phyloP scores from a whole-genome alignment of 768 basidiomycete species.

The Amanita phalloides region DNA sequence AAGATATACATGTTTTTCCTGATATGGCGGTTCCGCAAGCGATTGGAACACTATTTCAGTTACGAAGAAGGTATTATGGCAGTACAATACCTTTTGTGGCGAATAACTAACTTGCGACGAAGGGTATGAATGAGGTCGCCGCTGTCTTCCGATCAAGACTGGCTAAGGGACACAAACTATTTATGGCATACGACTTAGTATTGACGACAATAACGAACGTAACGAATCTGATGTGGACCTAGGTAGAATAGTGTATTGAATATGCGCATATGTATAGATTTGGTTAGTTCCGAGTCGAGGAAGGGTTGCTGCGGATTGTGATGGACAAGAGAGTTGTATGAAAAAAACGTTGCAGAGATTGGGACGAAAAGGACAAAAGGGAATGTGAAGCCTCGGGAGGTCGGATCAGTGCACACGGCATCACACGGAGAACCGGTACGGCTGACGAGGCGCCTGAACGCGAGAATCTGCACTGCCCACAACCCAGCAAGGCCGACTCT shows the following conservation, averaged over 20 bases:
- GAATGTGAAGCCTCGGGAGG: constrained; percentile 21
- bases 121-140: constrained; percentile 35
- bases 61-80: constrained; percentile 42
- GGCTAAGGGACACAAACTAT: background rate
- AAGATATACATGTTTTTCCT: constrained; percentile 73
- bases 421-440: constrained; percentile 20
- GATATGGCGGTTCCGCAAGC: constrained; percentile 63
- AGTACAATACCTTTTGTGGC: constrained; percentile 10
- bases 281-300: constrained; percentile 3
- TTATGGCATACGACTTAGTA: background rate
- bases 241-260: constrained; percentile 12
- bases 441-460: constrained; percentile 6
- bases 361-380: constrained; percentile 14
- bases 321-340: constrained; percentile 22
- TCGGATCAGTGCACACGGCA: constrained; percentile 27
- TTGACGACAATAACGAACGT: constrained; percentile 22
- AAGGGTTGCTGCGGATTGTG: constrained; percentile 13
- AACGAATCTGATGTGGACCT: constrained; percentile 19
- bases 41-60: constrained; percentile 52
- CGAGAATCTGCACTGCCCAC: constrained; percentile 7
- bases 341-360: constrained; percentile 35
- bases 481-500: constrained; percentile 8
- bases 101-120: constrained; percentile 14
- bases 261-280: constrained; percentile 3
- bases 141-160: constrained; percentile 10